phyloP scores from a whole-genome alignment of 371 early-diverging fungal species.

The Rhizopus stolonifer region DNA sequence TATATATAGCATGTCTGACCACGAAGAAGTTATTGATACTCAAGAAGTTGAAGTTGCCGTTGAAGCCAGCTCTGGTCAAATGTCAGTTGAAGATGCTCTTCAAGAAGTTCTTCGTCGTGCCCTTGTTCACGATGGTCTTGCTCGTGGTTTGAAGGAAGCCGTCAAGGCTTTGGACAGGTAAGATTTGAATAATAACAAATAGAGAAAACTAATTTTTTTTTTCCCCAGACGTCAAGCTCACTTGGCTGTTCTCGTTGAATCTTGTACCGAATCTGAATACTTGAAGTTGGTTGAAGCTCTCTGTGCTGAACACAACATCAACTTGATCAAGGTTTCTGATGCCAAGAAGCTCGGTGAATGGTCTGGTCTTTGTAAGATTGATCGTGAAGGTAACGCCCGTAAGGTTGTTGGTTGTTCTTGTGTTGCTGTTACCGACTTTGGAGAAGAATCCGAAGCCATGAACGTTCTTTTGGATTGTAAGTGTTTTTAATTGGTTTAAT shows the following conservation, averaged over 20 bases:
- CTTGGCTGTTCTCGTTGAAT: slow-evolving; percentile 94
- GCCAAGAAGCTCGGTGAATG: slow-evolving; percentile 99
- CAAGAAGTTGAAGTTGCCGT: slow-evolving; percentile 83
- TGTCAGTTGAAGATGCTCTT: slow-evolving; percentile 96
- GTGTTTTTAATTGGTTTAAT: slow-evolving; percentile 8
- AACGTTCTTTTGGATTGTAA: slow-evolving; percentile 90
- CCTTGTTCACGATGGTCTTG: slow-evolving; percentile 94
- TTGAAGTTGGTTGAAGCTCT: slow-evolving; percentile 96
- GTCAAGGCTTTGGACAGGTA: slow-evolving; percentile 97
- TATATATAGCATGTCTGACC: slow-evolving; percentile 49
- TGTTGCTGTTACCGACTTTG: slow-evolving; percentile 96
- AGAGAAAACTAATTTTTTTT: not conserved
- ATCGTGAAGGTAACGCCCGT: slow-evolving; percentile 97
- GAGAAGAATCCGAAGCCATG: slow-evolving; percentile 98
- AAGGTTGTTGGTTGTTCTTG: slow-evolving; percentile 97
- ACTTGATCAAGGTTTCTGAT: slow-evolving; percentile 96
- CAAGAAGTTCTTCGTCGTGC: slow-evolving; percentile 96
- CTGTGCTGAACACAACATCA: slow-evolving; percentile 98
- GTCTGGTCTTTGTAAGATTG: slow-evolving; percentile 99
- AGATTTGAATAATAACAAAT: not conserved
- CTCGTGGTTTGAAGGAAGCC: slow-evolving; percentile 96
- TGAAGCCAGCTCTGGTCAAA: slow-evolving; percentile 70
- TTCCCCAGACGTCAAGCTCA: slow-evolving; percentile 72
- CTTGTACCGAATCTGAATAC: slow-evolving; percentile 95
- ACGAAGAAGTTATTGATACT: slow-evolving; percentile 62